Evolutionary conservation across 2,329 filamentous ascomycete species (phyloP), one percentile per base, ranked within the genome.

Genomic region (Monilinia polystroma): DNA sequence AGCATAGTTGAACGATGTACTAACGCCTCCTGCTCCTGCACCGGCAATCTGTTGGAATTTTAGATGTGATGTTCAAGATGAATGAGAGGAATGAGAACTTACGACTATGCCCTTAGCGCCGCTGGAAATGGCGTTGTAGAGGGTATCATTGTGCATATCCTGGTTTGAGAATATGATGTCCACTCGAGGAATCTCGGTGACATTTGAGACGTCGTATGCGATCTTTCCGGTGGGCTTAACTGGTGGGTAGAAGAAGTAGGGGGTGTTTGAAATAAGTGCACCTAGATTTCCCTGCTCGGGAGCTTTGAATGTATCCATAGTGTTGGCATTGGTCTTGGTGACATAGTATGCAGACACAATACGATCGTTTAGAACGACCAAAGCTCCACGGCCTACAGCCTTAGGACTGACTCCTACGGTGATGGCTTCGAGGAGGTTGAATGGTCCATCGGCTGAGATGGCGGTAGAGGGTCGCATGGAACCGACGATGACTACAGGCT

Each of bases 381-480:
- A 83, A 20, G 83, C 80, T 52, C 86, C 87, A 1, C 87, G 79
- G 63, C 81, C 78, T 11, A 72, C 74, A 1, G 83, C 83, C 2
- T 76, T 75, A 1, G 79, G 76, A 43, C 77, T 79, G 1, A 78
- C 79, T 0, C 86, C 86, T 4, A 88, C 78, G 0, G 81, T 85
- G 1, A 87, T 85, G 16, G 85, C 84, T 74, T 85, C 82, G 53
- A 86, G 81, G 35, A 89, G 80, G 75, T 89, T 89, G 73, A 85
- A 81, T 20, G 85, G 85, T 0, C 87, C 87, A 68, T 89, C 87
- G 20, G 87, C 85, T 68, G 83, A 85, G 72, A 88, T 80, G 16
- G 85, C 85, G 0, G 86, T 87, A 0, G 85, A 82, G 5, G 86
- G 86, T 12, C 86, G 80, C 86, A 89, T 89, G 23, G 86, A 82